Base-by-base conservation (phyloP, 805 yeast species). In the Saturnispora kantuleensis region DNA sequence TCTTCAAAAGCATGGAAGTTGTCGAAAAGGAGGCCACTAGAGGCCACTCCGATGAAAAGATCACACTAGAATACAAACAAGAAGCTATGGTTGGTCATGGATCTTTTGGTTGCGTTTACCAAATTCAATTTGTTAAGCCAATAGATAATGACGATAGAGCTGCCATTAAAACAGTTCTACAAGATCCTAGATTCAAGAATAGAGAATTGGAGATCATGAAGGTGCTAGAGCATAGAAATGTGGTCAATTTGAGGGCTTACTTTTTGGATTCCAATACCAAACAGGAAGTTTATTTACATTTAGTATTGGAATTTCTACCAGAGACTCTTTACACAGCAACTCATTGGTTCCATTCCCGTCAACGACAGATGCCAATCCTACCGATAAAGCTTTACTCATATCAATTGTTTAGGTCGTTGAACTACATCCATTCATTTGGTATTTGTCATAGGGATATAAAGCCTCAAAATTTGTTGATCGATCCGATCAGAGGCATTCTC, bases 71-170 rank as follows among this genome's bases (percentile, higher is more conserved):
- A 40, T 87, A 85, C 66, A 82, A 89, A 13, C 87, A 82, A 56
- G 76, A 85, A 35, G 83, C 85, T 53, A 88, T 89, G 73, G 93
- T 90, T 35, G 98, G 98, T n/a, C 94, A 86, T 64, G 98, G 98
- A 10, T 89, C 97, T n/a, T 93, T 93, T 67, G 98, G 98, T 2
- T 89, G 88, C 31, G 98, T 93, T n/a, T 88, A 87, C 60, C 93
- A 86, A 53, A 87, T 96, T 6, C 79, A 76, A 47, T 69, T 93
- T 34, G 58, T 76, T 21, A 21, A 21, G 5, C 26, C 26, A 21
- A 21, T 21, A 49, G 88, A 90, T 13, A 72, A 83, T 17, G 79
- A 83, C 48, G 84, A 81, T 55, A 74, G 79, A 35, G 94, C 90
- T 15, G 98, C 98, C 41, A 87, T 93, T 59, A 93, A 93, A 65